Percentiles rank a stretch among this genome's conserved stretches.
These are phyloP conservation scores for Saprolegnia diclina DNA, from an alignment of 352 stramenopile species.

Conservation along the genomic window DNA sequence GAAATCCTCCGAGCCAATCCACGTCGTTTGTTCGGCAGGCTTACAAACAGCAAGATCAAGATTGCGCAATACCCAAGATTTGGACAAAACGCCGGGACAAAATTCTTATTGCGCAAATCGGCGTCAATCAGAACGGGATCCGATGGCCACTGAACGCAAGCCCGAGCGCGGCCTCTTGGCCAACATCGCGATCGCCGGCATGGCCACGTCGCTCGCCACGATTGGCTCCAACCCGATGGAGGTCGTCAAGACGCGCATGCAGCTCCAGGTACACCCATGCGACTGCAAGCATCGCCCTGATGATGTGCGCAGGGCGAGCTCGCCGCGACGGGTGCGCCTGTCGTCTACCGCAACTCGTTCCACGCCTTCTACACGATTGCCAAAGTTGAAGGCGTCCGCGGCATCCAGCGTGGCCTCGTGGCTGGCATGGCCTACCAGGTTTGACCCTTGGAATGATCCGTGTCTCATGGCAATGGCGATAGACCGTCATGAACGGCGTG, in stretches of 20 bases:
- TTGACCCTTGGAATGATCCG: background rate
- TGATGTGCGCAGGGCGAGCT: conserved; percentile 50
- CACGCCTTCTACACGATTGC: conserved; percentile 81
- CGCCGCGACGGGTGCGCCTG: conserved; percentile 40
- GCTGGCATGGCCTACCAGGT: conserved; percentile 78
- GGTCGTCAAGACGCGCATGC: conserved; percentile 87
- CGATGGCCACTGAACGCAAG: background rate
- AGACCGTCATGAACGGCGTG: conserved; percentile 76
- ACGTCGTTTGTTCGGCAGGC: too few species aligned
- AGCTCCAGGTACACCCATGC: conserved; percentile 39
- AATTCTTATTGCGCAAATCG: background rate
- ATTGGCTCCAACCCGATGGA: conserved; percentile 87
- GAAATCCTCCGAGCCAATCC: too few species aligned
- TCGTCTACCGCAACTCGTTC: conserved; percentile 80
- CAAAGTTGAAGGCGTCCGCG: conserved; percentile 61
- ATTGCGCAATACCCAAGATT: too few species aligned
- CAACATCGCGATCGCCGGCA: conserved; percentile 59
- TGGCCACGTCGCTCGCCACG: conserved; percentile 58
- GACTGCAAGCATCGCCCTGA: background rate
- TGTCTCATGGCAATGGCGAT: background rate
- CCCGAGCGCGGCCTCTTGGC: conserved; percentile 5
- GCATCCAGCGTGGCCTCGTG: conserved; percentile 73
- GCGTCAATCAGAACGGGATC: background rate
- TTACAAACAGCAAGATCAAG: too few species aligned
- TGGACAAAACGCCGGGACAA: too few species aligned